phyloP scores from a whole-genome alignment of 306 rosid genomes.

The Trifolium repens region DNA sequence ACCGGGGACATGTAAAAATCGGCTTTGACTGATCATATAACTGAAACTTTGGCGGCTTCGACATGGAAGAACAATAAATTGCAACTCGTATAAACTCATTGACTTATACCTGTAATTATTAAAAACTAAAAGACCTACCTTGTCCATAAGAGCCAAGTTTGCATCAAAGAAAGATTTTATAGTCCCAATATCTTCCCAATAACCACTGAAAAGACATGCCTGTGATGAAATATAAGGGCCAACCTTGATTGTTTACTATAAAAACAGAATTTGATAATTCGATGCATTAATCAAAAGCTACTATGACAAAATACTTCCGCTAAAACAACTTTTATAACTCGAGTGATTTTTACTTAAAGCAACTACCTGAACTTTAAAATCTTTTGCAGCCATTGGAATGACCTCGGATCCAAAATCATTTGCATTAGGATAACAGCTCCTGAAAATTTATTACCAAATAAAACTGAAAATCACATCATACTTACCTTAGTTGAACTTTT shows the following conservation, averaged over 20 bases:
- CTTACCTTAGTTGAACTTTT: background rate
- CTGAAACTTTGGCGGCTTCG: constrained; percentile 57
- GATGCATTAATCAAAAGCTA: constrained; percentile 33
- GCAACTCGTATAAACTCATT: constrained; percentile 24
- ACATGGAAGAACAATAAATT: constrained; percentile 43
- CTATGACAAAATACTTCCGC: constrained; percentile 4
- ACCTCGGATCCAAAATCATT: constrained; percentile 65
- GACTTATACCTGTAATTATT: constrained; percentile 31
- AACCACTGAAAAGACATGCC: constrained; percentile 60
- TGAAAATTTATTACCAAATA: constrained; percentile 33
- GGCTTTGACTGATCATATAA: constrained; percentile 60
- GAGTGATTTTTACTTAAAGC: background rate
- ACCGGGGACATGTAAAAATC: constrained; percentile 51
- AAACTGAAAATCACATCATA: constrained; percentile 11
- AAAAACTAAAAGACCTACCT: constrained; percentile 45
- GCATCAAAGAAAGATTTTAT: constrained; percentile 64
- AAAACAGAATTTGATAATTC: constrained; percentile 27
- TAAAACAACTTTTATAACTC: constrained; percentile 15
- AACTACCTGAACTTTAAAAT: constrained; percentile 58
- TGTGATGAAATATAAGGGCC: constrained; percentile 42
- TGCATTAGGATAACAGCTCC: constrained; percentile 54
- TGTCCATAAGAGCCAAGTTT: constrained; percentile 57
- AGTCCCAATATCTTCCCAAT: constrained; percentile 68
- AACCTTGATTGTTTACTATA: constrained; percentile 24
- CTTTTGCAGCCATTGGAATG: constrained; percentile 58